Percentiles rank a stretch among this genome's conserved stretches.
Evolutionary conservation across 495 filamentous ascomycete species (phyloP).

Genomic region (Lentithecium fluviatile): DNA sequence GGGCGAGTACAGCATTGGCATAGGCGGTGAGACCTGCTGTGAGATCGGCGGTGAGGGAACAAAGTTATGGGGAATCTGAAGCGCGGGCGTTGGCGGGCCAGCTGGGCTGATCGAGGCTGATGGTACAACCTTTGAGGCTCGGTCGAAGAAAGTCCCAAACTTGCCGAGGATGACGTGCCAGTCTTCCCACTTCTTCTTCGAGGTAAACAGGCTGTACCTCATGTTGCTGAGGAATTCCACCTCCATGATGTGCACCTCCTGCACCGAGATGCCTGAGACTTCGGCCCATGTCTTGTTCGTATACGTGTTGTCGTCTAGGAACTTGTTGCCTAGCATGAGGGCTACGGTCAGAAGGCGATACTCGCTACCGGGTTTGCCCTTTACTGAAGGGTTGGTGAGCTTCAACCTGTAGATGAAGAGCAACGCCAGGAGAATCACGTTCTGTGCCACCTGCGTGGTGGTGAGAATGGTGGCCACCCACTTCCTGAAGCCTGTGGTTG

Average conservation of each 20-base stretch:
- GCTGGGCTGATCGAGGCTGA: conserved; percentile 25
- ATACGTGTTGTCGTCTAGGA: conserved; percentile 98
- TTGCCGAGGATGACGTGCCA: conserved; percentile 80
- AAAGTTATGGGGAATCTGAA: conserved; percentile 48
- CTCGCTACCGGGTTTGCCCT: conserved; percentile 90
- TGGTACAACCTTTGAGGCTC: conserved; percentile 47
- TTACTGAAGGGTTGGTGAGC: conserved; percentile 78
- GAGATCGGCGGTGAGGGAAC: conserved; percentile 47
- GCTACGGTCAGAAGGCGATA: conserved; percentile 94
- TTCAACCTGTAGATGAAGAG: conserved; percentile 94
- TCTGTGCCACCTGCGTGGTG: conserved; percentile 95
- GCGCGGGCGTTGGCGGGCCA: conserved; percentile 49
- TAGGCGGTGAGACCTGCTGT: conserved; percentile 53
- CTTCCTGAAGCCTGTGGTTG: conserved; percentile 77
- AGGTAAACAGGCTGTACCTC: conserved; percentile 86
- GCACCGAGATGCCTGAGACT: conserved; percentile 90
- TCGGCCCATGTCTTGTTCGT: conserved; percentile 99
- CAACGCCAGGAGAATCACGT: conserved; percentile 87
- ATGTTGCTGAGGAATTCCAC: conserved; percentile 99
- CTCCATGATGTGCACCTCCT: conserved; percentile 98
- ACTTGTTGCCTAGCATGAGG: conserved; percentile 98
- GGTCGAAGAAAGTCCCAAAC: conserved; percentile 78
- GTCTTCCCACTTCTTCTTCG: conserved; percentile 74
- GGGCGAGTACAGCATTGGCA: conserved; percentile 38
- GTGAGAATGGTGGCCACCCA: conserved; percentile 89